Evolutionary conservation across 1,139 yeast species (phyloP).

Genomic region (Hansenula sp.): DNA sequence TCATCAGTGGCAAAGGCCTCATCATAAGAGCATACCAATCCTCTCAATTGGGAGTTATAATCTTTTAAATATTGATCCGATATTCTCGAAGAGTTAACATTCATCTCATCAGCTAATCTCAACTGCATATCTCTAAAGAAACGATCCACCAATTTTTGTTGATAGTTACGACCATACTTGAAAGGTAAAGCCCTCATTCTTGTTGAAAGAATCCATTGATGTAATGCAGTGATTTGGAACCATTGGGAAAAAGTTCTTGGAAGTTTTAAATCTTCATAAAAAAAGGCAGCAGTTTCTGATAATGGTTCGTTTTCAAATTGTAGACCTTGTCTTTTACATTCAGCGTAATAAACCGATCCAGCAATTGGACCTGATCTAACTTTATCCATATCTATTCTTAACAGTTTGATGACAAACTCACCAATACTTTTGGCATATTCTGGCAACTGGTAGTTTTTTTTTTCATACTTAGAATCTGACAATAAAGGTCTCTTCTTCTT

Average conservation of each 20-base stretch:
- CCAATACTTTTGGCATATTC: slow-evolving; percentile 71
- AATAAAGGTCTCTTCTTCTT: slow-evolving; percentile 43
- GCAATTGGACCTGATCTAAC: slow-evolving; percentile 93
- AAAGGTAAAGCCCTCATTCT: slow-evolving; percentile 96
- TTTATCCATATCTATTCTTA: slow-evolving; percentile 85
- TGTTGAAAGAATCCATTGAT: slow-evolving; percentile 89
- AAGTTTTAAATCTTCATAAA: slow-evolving; percentile 74
- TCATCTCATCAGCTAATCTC: slow-evolving; percentile 81
- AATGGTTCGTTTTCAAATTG: slow-evolving; percentile 69
- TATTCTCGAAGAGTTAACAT: slow-evolving; percentile 77
- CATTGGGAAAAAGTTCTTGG: slow-evolving; percentile 91
- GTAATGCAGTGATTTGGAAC: slow-evolving; percentile 88
- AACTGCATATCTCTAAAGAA: slow-evolving; percentile 86
- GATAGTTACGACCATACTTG: slow-evolving; percentile 83
- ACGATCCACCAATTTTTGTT: slow-evolving; percentile 87
- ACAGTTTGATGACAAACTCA: slow-evolving; percentile 60
- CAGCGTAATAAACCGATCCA: slow-evolving; percentile 80
- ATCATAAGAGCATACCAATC: slow-evolving; percentile 86
- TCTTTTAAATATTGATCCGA: slow-evolving; percentile 87
- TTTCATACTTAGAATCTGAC: slow-evolving; percentile 56
- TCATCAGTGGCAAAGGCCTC: slow-evolving; percentile 86
- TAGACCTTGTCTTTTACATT: slow-evolving; percentile 82
- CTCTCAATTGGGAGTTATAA: slow-evolving; percentile 85
- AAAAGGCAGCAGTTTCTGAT: slow-evolving; percentile 61
- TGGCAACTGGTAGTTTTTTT: slow-evolving; percentile 54